These are phyloP conservation scores for Lachancea kluyveri DNA, from an alignment of 805 yeast genomes.

Conservation along the genomic window DNA sequence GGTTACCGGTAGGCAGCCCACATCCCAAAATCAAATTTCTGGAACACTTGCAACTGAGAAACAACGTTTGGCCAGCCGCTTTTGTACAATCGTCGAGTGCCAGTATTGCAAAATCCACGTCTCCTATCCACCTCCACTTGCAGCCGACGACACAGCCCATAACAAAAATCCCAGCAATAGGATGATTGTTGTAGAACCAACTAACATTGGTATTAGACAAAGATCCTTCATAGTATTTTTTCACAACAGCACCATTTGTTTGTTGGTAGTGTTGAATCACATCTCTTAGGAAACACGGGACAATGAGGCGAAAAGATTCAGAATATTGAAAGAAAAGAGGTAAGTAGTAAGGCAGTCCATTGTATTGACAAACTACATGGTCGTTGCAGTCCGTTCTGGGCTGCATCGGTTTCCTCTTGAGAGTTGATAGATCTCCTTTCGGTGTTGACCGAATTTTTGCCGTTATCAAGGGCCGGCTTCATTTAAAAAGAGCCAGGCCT, in stretches of 20 bases:
- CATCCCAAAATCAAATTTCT: constrained; percentile 14
- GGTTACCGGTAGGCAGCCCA: constrained; percentile 17
- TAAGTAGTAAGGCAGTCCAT: constrained; percentile 29
- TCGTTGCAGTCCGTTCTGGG: constrained; percentile 13
- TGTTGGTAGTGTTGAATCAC: constrained; percentile 16
- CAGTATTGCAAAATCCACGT: constrained; percentile 17
- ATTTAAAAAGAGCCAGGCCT: constrained; percentile 1
- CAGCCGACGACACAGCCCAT: constrained; percentile 33
- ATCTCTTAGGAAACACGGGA: constrained; percentile 32
- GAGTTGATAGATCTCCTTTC: constrained; percentile 1
- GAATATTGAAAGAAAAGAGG: constrained; percentile 33
- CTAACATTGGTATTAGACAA: constrained; percentile 15
- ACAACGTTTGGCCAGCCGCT: constrained; percentile 1
- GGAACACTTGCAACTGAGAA: constrained; percentile 26
- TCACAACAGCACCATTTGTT: constrained; percentile 23
- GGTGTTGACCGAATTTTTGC: constrained; percentile 7
- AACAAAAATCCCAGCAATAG: constrained; percentile 32
- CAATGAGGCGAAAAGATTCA: constrained; percentile 21
- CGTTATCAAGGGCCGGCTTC: constrained; percentile 1
- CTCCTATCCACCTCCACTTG: constrained; percentile 13
- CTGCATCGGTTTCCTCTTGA: neutral
- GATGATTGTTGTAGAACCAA: constrained; percentile 38
- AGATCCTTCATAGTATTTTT: constrained; percentile 18
- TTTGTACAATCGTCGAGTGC: constrained; percentile 23
- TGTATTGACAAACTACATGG: constrained; percentile 16